A percentile compares a stretch with the other conserved stretches of the same genome.
Conservation (phyloP, 345 rosid genomes). For the Lepidium aucheri region DNA sequence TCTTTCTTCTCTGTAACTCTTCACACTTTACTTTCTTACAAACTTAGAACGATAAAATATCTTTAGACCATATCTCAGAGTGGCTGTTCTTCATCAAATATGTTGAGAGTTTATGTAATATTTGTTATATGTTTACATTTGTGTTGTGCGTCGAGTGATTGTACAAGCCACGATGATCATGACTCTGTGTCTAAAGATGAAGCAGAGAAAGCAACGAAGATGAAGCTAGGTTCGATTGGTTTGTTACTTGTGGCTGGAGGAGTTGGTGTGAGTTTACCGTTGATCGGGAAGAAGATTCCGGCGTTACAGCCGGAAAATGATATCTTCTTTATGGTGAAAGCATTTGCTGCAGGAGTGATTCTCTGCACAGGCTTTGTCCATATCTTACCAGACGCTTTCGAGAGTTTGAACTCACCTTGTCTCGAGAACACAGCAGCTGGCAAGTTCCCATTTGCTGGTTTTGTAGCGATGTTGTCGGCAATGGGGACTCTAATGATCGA, state of each 20-base stretch:
- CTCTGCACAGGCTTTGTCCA: constrained; percentile 40
- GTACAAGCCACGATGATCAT: constrained; percentile 18
- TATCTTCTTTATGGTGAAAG: constrained; percentile 37
- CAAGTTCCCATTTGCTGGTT: constrained; percentile 39
- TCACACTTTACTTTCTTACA: constrained; percentile 21
- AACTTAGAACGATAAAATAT: background rate
- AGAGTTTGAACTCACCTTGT: constrained; percentile 35
- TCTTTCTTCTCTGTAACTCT: constrained; percentile 19
- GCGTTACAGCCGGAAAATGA: constrained; percentile 31
- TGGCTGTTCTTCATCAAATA: background rate
- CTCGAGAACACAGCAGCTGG: constrained; percentile 26
- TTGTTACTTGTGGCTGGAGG: constrained; percentile 25
- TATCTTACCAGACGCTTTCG: constrained; percentile 38
- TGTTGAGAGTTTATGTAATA: constrained; percentile 15
- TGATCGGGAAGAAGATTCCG: constrained; percentile 25
- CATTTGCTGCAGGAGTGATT: constrained; percentile 49
- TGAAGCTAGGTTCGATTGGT: constrained; percentile 26
- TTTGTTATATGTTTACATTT: constrained; percentile 11
- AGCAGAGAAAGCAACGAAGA: constrained; percentile 17
- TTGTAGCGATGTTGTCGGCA: constrained; percentile 38
- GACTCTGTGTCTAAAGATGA: constrained; percentile 5
- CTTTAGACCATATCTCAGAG: constrained; percentile 14
- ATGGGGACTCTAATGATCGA: constrained; percentile 42
- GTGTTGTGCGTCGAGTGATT: constrained; percentile 27
- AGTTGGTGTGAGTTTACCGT: constrained; percentile 27